Evolutionary conservation across 306 rosid species (phyloP), one percentile per base, ranked within the genome.

Genomic region (Cicer cuneatum): DNA sequence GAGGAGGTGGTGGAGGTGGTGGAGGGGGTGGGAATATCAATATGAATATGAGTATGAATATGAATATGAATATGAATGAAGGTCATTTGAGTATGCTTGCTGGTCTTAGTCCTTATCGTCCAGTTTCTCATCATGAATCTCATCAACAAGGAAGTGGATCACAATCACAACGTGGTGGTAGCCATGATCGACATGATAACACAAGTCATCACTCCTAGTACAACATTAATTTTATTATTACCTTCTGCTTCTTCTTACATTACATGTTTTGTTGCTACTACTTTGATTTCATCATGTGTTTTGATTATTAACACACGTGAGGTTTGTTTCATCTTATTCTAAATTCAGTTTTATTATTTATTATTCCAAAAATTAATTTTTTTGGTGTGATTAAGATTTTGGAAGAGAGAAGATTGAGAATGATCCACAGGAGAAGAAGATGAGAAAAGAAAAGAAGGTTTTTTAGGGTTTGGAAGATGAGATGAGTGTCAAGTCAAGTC

Each of bases 71-170:
- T 43, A 66, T 66, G 72, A 85, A 65, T 33, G 93, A 90, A 42
- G 89, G 86, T 1, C 93, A 93, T 75, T 80, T 93, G 52, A 87
- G 85, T 33, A 89, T 93, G 88, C 87, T 93, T 0, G 84, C 97
- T 0, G 91, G 96, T 0, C 86, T 93, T 0, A 90, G 85, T 60
- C 95, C 90, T 0, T 93, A 90, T 54, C 84, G 98, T 46, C 86
- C 85, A 0, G 73, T 86, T 10, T 81, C 92, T n/a, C 91, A 41
- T 0, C 18, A 8, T 40, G 51, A 64, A 15, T 38, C 45, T 40
- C 69, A 63, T 38, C 68, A n/a, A 5, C 90, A 81, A 53, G 87
- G 86, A 0, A 87, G 89, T 11, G 97, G 90, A 13, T 87, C 93
- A 19, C 94, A 87, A 40, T 92, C 98, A 1, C 98, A 87, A 73